phyloP scores from a whole-genome alignment of 2,329 filamentous ascomycete species.

The Fusarium graminum region DNA sequence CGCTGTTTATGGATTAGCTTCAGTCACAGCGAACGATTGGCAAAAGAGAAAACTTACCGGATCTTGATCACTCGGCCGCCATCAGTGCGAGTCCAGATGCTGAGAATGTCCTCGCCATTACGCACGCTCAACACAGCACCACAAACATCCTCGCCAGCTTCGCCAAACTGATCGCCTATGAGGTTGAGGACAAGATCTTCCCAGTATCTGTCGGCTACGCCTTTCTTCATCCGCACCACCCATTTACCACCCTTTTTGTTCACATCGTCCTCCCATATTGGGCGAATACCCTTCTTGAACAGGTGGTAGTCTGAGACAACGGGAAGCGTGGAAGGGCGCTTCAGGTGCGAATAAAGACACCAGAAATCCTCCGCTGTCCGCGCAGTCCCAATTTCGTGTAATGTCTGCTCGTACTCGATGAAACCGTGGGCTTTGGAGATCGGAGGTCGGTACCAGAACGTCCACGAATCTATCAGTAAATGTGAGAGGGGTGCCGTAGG shows the following conservation, averaged over 20 bases:
- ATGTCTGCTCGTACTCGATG: slow-evolving; percentile 95
- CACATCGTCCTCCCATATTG: slow-evolving; percentile 98
- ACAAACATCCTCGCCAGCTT: slow-evolving; percentile 93
- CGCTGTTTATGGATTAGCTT: slow-evolving; percentile 65
- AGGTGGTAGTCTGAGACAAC: slow-evolving; percentile 98
- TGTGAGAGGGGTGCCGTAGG: slow-evolving; percentile 60
- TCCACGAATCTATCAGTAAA: slow-evolving; percentile 87
- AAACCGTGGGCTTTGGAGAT: slow-evolving; percentile 92
- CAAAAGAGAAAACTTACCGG: slow-evolving; percentile 72
- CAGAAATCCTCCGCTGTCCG: slow-evolving; percentile 91
- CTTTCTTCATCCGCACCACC: slow-evolving; percentile 97
- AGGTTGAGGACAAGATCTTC: slow-evolving; percentile 92
- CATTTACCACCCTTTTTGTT: slow-evolving; percentile 98
- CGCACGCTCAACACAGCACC: slow-evolving; percentile 94
- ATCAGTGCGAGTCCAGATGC: slow-evolving; percentile 96
- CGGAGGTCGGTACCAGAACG: slow-evolving; percentile 96
- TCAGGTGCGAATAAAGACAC: slow-evolving; percentile 88
- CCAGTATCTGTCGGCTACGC: slow-evolving; percentile 96
- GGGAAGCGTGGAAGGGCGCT: slow-evolving; percentile 87
- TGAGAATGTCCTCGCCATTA: slow-evolving; percentile 96
- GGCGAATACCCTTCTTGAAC: slow-evolving; percentile 95
- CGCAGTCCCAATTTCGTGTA: slow-evolving; percentile 86
- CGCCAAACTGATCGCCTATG: slow-evolving; percentile 92
- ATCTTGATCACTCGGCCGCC: slow-evolving; percentile 96
- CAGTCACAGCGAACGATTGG: not conserved